Evolutionary conservation across 164 flowering plant species (phyloP).

Genomic region (Tetracentron sinense): DNA sequence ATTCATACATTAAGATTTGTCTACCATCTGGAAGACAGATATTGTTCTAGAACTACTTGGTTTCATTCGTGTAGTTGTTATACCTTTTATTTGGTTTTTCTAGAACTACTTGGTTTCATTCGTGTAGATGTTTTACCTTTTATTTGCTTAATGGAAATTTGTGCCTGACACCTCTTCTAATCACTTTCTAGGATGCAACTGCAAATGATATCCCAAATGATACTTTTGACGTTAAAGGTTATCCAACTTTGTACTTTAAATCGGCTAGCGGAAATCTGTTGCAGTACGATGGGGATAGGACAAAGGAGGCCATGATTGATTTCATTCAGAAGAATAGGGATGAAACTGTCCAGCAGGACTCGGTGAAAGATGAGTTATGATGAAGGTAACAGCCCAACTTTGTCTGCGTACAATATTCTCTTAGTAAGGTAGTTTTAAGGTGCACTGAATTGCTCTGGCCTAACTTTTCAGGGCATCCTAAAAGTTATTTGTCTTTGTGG

Average conservation of each 20-base stretch:
- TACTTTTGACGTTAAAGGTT: conserved; percentile 67
- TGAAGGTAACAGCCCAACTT: conserved; percentile 19
- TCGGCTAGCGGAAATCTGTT: conserved; percentile 59
- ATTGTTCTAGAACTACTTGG: no score
- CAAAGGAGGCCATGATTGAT: conserved; percentile 60
- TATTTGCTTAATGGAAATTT: no score
- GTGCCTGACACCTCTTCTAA: conserved; percentile 4
- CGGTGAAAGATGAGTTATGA: conserved; percentile 52
- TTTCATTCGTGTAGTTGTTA: no score
- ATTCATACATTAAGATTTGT: not conserved
- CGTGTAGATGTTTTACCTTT: no score
- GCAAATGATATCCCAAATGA: conserved; percentile 69
- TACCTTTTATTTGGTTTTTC: no score
- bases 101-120: no score
- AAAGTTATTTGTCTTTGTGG: no score
- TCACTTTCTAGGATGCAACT: conserved; percentile 67
- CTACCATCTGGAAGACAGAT: no score
- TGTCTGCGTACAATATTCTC: no score
- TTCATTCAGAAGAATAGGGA: conserved; percentile 67
- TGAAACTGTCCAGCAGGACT: conserved; percentile 25
- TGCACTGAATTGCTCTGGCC: no score
- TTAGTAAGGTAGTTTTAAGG: no score
- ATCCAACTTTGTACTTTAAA: conserved; percentile 76
- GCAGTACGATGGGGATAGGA: conserved; percentile 63
- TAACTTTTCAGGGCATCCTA: no score